Evolutionary conservation across 352 stramenopile species (phyloP).

Genomic region (Phytopythium delawarense): DNA sequence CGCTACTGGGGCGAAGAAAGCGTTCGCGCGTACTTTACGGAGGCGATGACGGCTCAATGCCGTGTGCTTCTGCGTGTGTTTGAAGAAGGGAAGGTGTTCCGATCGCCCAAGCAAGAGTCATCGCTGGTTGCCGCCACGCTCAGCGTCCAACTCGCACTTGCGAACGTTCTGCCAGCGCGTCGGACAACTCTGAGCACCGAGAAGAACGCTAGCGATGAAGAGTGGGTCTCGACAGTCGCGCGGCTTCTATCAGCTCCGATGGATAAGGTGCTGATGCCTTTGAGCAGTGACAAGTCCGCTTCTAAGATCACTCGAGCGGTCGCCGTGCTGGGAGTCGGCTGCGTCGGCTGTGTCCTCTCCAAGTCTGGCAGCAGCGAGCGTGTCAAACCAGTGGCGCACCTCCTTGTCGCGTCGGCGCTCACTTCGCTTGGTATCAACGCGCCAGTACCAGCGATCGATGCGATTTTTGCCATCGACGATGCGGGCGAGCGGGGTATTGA

Average conservation of each 20-base stretch:
- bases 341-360: conserved; percentile 23
- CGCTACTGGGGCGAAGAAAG: conserved; percentile 18
- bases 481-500: neutral
- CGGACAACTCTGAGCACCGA: conserved; percentile 4
- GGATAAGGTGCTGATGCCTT: conserved; percentile 16
- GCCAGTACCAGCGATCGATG: neutral
- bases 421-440: neutral
- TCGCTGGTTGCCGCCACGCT: conserved; percentile 20
- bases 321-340: conserved; percentile 22
- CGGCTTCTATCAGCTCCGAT: neutral
- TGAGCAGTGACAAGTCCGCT: conserved; percentile 10
- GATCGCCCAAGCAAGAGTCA: conserved; percentile 9
- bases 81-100: conserved; percentile 38
- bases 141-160: conserved; percentile 32
- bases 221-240: neutral
- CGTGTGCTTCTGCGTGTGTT: conserved; percentile 16
- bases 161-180: conserved; percentile 13
- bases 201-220: neutral
- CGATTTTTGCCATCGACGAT: neutral
- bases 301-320: conserved; percentile 17
- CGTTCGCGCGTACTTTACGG: conserved; percentile 1
- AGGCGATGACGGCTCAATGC: neutral
- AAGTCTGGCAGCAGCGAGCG: neutral
- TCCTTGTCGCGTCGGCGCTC: neutral
- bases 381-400: neutral